Conservation (phyloP, 2,329 filamentous ascomycete genomes). For the Ascochyta lentis region DNA sequence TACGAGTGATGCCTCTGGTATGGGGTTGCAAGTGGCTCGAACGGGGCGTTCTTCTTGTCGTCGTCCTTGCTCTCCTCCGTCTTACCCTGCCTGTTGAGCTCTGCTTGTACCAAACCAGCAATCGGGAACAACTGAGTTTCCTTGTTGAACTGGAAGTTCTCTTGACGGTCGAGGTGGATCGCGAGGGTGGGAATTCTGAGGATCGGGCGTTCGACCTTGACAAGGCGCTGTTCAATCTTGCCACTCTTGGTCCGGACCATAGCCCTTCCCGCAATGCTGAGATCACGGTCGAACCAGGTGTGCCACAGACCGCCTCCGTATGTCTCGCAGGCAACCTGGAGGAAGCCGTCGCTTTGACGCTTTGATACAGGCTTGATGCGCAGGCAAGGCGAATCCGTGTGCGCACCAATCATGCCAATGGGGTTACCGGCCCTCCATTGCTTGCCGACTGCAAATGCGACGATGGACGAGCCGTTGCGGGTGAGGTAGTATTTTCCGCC, state of each 20-base stretch:
- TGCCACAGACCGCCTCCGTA: constrained; percentile 98
- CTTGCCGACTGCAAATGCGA: constrained; percentile 89
- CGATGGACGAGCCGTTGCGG: constrained; percentile 88
- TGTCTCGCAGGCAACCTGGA: constrained; percentile 95
- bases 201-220: constrained; percentile 90
- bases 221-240: constrained; percentile 79
- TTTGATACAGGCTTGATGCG: constrained; percentile 94
- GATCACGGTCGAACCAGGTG: constrained; percentile 95
- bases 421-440: constrained; percentile 93
- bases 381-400: constrained; percentile 93
- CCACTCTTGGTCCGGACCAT: constrained; percentile 78
- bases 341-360: constrained; percentile 82
- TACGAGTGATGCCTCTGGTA: constrained; percentile 87
- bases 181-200: constrained; percentile 91
- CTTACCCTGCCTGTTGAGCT: constrained; percentile 78
- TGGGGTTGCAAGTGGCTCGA: constrained; percentile 78
- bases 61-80: constrained; percentile 56
- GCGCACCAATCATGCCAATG: constrained; percentile 89
- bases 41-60: constrained; percentile 55
- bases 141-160: constrained; percentile 93
- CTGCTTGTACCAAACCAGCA: constrained; percentile 81
- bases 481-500: constrained; percentile 97
- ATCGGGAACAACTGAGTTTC: constrained; percentile 96
- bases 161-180: constrained; percentile 87
- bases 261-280: constrained; percentile 86